phyloP scores from a whole-genome alignment of 2,329 filamentous ascomycete genomes.

The Xylariomycetidae sp. region DNA sequence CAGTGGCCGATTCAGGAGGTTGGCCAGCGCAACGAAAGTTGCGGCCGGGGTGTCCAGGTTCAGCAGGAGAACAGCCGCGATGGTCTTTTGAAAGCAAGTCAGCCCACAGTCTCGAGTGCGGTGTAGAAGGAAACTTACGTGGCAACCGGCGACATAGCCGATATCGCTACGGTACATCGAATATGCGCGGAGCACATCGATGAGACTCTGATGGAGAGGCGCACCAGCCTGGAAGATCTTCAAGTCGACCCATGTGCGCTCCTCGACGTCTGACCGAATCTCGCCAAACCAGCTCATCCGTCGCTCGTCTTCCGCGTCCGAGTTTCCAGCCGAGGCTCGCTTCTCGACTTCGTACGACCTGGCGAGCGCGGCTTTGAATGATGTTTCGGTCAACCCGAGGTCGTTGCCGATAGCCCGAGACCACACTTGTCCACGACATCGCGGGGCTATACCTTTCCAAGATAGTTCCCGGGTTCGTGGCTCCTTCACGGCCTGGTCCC shows the following conservation, averaged over 20 bases:
- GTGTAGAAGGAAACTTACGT: slow-evolving; percentile 45
- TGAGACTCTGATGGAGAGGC: slow-evolving; percentile 60
- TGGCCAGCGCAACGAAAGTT: slow-evolving; percentile 50
- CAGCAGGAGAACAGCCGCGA: slow-evolving; percentile 67
- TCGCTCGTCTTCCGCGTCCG: slow-evolving; percentile 46
- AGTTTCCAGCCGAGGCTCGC: slow-evolving; percentile 45
- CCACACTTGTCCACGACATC: slow-evolving; percentile 66
- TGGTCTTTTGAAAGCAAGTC: slow-evolving; percentile 42
- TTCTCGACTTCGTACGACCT: slow-evolving; percentile 59
- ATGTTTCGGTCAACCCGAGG: slow-evolving; percentile 58
- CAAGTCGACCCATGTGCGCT: slow-evolving; percentile 63
- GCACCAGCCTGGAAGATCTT: slow-evolving; percentile 63
- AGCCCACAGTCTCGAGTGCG: slow-evolving; percentile 8
- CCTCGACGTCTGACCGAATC: slow-evolving; percentile 58
- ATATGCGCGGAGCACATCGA: slow-evolving; percentile 73
- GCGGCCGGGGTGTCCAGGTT: slow-evolving; percentile 59
- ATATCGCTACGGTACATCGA: slow-evolving; percentile 78
- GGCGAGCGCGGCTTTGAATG: slow-evolving; percentile 64
- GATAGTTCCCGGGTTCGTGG: slow-evolving; percentile 68
- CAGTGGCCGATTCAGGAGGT: slow-evolving; percentile 4
- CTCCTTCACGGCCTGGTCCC: slow-evolving; percentile 64
- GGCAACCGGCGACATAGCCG: slow-evolving; percentile 68
- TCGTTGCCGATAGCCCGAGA: slow-evolving; percentile 66
- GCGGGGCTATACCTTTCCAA: slow-evolving; percentile 73
- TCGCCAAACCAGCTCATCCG: slow-evolving; percentile 56